A percentile compares a stretch with the other conserved stretches of the same genome.
phyloP scores from a whole-genome alignment of 2,329 filamentous ascomycete species.

The Talaromyces sp. region DNA sequence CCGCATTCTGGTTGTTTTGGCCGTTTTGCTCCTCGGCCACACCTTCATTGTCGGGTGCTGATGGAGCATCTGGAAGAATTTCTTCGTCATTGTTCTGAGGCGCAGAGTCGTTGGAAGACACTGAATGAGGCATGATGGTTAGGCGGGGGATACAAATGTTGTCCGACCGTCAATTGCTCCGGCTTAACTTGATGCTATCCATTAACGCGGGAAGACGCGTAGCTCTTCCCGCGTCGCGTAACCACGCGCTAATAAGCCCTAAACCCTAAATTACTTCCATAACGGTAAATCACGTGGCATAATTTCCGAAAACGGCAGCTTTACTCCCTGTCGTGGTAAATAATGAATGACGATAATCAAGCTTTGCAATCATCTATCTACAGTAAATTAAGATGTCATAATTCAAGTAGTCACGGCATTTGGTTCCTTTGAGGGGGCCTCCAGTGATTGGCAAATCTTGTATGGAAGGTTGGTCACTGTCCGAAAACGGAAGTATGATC shows the following conservation, averaged over 20 bases:
- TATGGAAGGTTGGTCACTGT: background rate
- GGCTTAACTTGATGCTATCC: background rate
- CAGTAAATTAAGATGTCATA: background rate
- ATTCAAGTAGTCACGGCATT: background rate
- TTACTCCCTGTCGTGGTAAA: background rate
- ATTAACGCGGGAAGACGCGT: constrained; percentile 7
- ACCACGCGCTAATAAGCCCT: constrained; percentile 6
- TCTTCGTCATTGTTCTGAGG: constrained; percentile 34
- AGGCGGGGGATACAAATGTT: background rate
- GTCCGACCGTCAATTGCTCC: background rate
- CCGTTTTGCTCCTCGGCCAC: constrained; percentile 8
- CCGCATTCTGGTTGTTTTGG: constrained; percentile 12
- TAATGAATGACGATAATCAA: background rate
- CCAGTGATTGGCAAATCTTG: background rate
- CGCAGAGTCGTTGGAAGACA: constrained; percentile 33
- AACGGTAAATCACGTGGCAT: background rate
- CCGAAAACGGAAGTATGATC: background rate
- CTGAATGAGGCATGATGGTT: constrained; percentile 33
- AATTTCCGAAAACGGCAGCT: background rate
- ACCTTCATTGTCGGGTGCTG: constrained; percentile 10
- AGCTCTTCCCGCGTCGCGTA: no score
- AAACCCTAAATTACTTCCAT: constrained; percentile 5
- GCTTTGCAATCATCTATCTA: background rate
- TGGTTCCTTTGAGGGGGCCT: background rate
- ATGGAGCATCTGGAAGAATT: constrained; percentile 37